Evolutionary conservation across 192 early-diverging fungal genomes (phyloP).

Genomic region (Spizellomyces sp.): DNA sequence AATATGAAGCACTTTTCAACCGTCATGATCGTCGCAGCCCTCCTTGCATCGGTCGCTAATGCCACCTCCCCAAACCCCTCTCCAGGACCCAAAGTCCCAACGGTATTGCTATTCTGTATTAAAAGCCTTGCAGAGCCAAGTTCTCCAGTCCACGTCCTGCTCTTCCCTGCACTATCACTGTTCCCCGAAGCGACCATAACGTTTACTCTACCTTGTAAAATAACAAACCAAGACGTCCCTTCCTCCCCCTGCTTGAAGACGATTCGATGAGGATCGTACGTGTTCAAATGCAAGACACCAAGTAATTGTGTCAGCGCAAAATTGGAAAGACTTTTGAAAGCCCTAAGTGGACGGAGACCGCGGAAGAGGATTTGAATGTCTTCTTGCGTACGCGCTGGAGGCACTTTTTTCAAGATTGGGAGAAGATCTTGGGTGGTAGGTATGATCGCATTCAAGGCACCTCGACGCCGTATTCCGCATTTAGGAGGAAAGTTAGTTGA

Average conservation of each 20-base stretch:
- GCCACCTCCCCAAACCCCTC: slow-evolving; percentile 49
- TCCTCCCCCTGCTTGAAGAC: slow-evolving; percentile 49
- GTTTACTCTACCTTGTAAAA: slow-evolving; percentile 36
- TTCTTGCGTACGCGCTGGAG: slow-evolving; percentile 14
- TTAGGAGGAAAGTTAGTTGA: background rate
- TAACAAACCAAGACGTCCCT: slow-evolving; percentile 41
- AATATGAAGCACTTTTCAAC: slow-evolving; percentile 23
- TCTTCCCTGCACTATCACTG: background rate
- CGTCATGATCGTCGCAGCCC: slow-evolving; percentile 43
- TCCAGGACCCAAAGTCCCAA: slow-evolving; percentile 18
- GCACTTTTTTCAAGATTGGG: slow-evolving; percentile 22
- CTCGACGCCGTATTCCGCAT: background rate
- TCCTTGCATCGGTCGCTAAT: slow-evolving; percentile 34
- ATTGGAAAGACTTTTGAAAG: slow-evolving; percentile 40
- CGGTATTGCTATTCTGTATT: background rate
- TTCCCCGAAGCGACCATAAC: slow-evolving; percentile 33
- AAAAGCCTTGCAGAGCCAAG: background rate
- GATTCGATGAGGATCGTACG: slow-evolving; percentile 29
- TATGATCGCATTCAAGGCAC: background rate
- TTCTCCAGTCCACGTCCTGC: no score
- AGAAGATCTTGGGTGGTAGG: background rate
- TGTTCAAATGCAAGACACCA: slow-evolving; percentile 39
- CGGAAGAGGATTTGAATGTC: slow-evolving; percentile 28
- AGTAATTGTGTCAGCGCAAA: slow-evolving; percentile 43
- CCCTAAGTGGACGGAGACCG: slow-evolving; percentile 25